Evolutionary conservation across 1,139 yeast species (phyloP), one percentile per base, ranked within the genome.

Genomic region (Magnusiomyces suaveolens): DNA sequence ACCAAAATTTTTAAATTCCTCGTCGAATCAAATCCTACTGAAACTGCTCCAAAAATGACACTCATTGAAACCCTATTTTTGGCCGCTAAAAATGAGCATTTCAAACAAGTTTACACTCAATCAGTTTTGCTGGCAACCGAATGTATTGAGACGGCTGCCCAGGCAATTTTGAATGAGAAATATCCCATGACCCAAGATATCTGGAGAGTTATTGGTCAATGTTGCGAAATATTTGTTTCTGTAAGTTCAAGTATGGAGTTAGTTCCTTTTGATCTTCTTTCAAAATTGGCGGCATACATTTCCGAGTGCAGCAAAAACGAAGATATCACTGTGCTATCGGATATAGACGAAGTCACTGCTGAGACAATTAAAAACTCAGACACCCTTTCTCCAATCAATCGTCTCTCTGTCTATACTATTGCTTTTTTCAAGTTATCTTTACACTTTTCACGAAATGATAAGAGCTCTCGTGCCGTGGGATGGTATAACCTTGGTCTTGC

Each of bases 401-500:
- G 21, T 4, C 24, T 29, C 6, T 52, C 60, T 3, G 54, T 54
- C 8, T 49, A 54, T 16, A 54, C 52, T 56, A 51, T 66, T 48
- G 23, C 54, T 23, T 60, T 63, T 4, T 59, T 61, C 52, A 60
- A 63, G 53, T 39, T 72, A 68, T 43, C 68, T 69, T 44, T 64
- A 59, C 43, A 61, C 60, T 43, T 60, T 72, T 46, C 75, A 74
- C n/a, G 63, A 58, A 8, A 56, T 3, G 63, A 64, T 18, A 59
- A 58, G 47, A 55, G 63, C 6, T 60, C 65, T 24, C 63, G 63
- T 68, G 80, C 96, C 0, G 74, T 83, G 14, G 73, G 80, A 0
- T 76, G 78, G 68, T 87, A 79, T 67, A 89, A 90, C 64, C 68
- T 87, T 38, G 96, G 95, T 1, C 67, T 84, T 36, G 75, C 88